A percentile compares a stretch with the other conserved stretches of the same genome.
These are phyloP conservation scores for Vaccinium myrtillus DNA, from an alignment of 148 eudicot species.

Conservation along the genomic window DNA sequence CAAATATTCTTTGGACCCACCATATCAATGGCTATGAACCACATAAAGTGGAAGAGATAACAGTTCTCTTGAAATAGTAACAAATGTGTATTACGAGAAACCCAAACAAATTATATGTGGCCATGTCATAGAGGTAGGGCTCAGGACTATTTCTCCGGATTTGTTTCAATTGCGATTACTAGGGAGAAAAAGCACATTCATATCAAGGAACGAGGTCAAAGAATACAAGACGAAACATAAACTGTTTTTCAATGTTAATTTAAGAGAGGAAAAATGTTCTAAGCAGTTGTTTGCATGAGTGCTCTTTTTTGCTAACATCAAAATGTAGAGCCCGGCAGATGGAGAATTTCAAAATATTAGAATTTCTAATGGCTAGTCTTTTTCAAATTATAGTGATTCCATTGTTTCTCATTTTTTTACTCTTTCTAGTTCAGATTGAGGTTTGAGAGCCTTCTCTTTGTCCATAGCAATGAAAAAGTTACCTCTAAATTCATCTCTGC, in stretches of 20 bases:
- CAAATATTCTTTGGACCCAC: background rate
- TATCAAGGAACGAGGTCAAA: background rate
- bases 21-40: background rate
- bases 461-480: background rate
- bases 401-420: background rate
- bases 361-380: background rate
- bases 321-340: background rate
- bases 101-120: background rate
- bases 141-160: background rate
- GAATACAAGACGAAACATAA: background rate
- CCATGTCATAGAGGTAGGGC: too few species aligned
- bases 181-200: background rate
- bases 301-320: background rate
- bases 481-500: slow-evolving; percentile 20
- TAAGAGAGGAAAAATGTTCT: background rate
- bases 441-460: background rate
- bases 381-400: background rate
- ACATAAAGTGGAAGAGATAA: background rate
- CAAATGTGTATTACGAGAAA: background rate
- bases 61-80: background rate
- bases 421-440: background rate
- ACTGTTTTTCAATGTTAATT: background rate
- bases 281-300: background rate
- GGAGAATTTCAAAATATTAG: background rate
- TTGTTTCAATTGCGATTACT: background rate